Percentiles rank a stretch among this genome's conserved stretches.
Evolutionary conservation across 768 basidiomycete genomes (phyloP).

Genomic region (Lyophyllum decastes): DNA sequence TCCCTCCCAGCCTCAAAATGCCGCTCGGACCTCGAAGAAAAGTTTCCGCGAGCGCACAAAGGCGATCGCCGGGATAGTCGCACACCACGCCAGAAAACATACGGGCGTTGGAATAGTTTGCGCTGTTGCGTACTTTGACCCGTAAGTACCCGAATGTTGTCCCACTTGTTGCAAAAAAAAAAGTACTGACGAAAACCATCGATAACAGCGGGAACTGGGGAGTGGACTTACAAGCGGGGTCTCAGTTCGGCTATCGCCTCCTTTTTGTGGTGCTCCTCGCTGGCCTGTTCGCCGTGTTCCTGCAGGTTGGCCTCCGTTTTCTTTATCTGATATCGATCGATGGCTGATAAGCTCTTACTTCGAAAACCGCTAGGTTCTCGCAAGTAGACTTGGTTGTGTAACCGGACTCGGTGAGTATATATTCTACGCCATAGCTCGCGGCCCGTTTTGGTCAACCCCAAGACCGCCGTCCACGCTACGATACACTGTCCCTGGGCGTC

Average conservation of each 20-base stretch:
- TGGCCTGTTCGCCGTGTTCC: constrained; percentile 78
- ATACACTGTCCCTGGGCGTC: background rate
- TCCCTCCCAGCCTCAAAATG: background rate
- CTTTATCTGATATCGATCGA: background rate
- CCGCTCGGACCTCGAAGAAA: background rate
- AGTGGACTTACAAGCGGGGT: constrained; percentile 87
- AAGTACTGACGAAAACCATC: background rate
- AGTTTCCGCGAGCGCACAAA: constrained; percentile 27
- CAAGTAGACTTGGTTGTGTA: constrained; percentile 79
- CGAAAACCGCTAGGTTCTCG: constrained; percentile 54
- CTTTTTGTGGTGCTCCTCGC: constrained; percentile 85
- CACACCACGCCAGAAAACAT: constrained; percentile 62
- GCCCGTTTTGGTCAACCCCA: background rate
- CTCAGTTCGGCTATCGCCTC: constrained; percentile 80
- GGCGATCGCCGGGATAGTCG: constrained; percentile 29
- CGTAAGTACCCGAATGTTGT: constrained; percentile 47
- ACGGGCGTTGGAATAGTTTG: constrained; percentile 86
- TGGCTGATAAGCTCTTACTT: background rate
- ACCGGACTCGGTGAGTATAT: constrained; percentile 67
- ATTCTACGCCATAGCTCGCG: background rate
- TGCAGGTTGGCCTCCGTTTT: constrained; percentile 56
- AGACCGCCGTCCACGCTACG: background rate
- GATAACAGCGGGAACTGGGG: constrained; percentile 80
- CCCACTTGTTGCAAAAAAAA: background rate
- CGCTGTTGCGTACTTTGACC: constrained; percentile 87